Evolutionary conservation across 2,329 filamentous ascomycete genomes (phyloP), one percentile per base, ranked within the genome.

Genomic region (Alternaria incomplexa): DNA sequence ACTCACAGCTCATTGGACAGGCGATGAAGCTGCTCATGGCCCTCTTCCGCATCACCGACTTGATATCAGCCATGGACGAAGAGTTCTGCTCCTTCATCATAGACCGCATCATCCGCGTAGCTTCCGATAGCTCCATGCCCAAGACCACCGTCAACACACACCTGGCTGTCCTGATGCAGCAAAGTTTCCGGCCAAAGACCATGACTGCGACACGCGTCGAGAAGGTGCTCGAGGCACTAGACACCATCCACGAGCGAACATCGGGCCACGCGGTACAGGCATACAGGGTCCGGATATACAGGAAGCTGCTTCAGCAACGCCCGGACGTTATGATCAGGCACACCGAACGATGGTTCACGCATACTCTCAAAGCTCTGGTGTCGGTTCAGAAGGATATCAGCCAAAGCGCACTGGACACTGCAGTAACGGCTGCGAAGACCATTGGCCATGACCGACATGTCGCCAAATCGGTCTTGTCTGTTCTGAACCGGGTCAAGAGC

Each of bases 61-160:
- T 95, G 53, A 88, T 90, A 6, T 86, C 88, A 1, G 86, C 88
- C 15, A 84, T 98, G 45, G 86, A 91, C 12, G 88, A 90, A 58
- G 93, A 97, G 26, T 97, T 97, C 76, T 90, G 89, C 56, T 80
- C 88, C 15, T 96, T 93, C 76, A 85, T 97, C 56, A 81, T 97
- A 43, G 94, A 98, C 61, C 90, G 94, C 67, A 89, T 90, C 56
- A 92, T 96, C 64, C 86, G 87, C 51, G 88, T 88, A 10, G 88
- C 97, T 56, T 87, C 92, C 71, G 89, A 95, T 63, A 77, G 84
- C 4, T 83, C 85, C 5, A 83, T 88, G 15, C 88, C 93, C 1
- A 98, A 98, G 72, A 89, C 92, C 15, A 83, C 97, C 10, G 85
- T 91, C 28, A 91, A 91, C 36, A 90, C 92, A 69, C 86, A 97